Base-by-base conservation (phyloP, 148 eudicot genomes). In the Linanthus parryae region DNA sequence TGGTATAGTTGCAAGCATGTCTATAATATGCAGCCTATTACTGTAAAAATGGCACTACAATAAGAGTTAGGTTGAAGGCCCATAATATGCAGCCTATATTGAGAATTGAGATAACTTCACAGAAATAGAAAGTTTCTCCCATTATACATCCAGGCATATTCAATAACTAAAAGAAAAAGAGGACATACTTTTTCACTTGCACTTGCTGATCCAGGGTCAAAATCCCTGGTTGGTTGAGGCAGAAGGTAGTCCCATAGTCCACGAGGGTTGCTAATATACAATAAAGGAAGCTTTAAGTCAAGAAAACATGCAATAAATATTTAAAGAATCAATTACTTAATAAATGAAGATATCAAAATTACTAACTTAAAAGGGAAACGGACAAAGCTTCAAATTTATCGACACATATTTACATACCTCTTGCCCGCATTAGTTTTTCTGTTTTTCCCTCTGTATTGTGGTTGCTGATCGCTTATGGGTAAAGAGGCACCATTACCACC, bases 211-310 rank as follows among this genome's bases (percentile, higher is more conserved):
- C 60, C 75, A 43, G 36, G 44, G 31, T 62, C 74, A 64, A 76
- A 35, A 26, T 73, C 64, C 83, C 77, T 87, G 71, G 31, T 38
- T 14, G 81, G 70, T 45, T 58, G 63, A 48, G 65, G 73, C 37
- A 66, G 52, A 29, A 81, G 67, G 65, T 83, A 73, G 67, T 68
- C 67, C 98, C 94, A 91, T 48, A 86, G 69, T 52, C 90, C 83
- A 73, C 56, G 58, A 57, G 78, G 66, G 39, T 66, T 70, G 69
- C 73, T 65, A 41, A 45, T 51, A 65, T n/a, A 39, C 36, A 59
- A 71, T 62, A 62, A 63, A 60, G 39, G 58, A 38, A 16, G 15
- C 31, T 21, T 46, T 30, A 48, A 19, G 46, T 10, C 37, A 42
- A 19, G 6, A 42, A 45, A 35, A 16, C 13, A 33, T 38, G 5